phyloP scores from a whole-genome alignment of 345 rosid species.

The Rhodomyrtus tomentosa region DNA sequence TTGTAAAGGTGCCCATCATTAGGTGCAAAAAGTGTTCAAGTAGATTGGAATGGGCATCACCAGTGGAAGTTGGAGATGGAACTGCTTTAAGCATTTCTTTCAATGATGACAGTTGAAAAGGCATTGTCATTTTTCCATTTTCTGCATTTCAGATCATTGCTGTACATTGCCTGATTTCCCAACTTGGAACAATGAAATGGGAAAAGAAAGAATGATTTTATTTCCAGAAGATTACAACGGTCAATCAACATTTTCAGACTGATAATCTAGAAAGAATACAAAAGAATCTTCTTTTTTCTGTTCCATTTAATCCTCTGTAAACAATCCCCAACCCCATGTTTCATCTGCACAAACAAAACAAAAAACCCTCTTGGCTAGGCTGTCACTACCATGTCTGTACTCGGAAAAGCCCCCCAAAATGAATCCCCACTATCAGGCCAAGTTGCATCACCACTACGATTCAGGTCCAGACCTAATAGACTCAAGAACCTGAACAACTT shows the following conservation, averaged over 20 bases:
- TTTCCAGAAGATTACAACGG: conserved; percentile 15
- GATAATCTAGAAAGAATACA: conserved; percentile 19
- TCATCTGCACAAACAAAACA: conserved; percentile 7
- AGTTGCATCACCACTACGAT: conserved; percentile 19
- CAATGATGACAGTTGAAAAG: not conserved
- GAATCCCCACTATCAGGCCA: not conserved
- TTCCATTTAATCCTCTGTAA: not conserved
- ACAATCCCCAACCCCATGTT: not conserved
- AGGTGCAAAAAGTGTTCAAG: not conserved
- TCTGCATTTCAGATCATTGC: not conserved
- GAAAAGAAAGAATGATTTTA: conserved; percentile 21
- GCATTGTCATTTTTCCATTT: not conserved
- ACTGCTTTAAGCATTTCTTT: not conserved
- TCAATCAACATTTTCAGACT: conserved; percentile 7
- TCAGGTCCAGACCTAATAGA: conserved; percentile 62
- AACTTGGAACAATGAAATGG: not conserved
- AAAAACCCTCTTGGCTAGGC: conserved; percentile 13
- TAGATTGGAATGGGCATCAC: not conserved
- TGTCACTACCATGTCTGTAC: not conserved
- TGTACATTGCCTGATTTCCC: not conserved
- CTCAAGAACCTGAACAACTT: conserved; percentile 95
- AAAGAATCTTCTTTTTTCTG: conserved; percentile 30
- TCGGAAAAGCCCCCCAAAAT: not conserved
- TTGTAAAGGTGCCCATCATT: not conserved
- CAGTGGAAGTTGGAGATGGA: not conserved